Evolutionary conservation across 805 yeast genomes (phyloP).

Genomic region (Wickerhamiella australiensis): DNA sequence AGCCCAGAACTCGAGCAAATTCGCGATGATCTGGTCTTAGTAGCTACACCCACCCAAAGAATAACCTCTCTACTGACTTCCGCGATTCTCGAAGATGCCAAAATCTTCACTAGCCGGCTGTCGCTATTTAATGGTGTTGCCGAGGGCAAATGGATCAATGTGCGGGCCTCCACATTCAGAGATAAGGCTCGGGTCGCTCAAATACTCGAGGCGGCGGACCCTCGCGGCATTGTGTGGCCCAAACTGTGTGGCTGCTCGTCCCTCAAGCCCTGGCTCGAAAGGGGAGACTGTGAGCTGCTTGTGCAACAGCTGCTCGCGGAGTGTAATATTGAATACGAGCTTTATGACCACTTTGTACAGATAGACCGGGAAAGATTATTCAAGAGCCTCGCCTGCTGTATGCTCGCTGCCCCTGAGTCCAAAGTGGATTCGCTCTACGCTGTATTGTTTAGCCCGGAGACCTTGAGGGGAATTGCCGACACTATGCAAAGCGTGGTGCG

Average conservation of each 20-base stretch:
- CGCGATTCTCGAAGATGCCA: slow-evolving; percentile 14
- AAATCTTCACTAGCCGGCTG: slow-evolving; percentile 1
- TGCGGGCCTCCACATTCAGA: slow-evolving; percentile 9
- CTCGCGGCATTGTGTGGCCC: slow-evolving; percentile 6
- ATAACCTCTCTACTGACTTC: slow-evolving; percentile 4
- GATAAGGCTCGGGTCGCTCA: slow-evolving; percentile 8
- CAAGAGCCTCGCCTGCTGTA: slow-evolving; percentile 4
- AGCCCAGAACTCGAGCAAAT: slow-evolving; percentile 7
- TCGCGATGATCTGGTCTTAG: slow-evolving; percentile 5
- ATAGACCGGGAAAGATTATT: slow-evolving; percentile 1
- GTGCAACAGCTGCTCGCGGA: background rate
- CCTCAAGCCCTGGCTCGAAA: background rate
- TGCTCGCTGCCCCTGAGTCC: background rate
- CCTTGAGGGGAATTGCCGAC: slow-evolving; percentile 2
- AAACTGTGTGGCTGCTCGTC: background rate
- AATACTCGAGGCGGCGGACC: slow-evolving; percentile 12
- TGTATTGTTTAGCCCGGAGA: slow-evolving; percentile 13
- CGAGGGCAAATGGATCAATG: slow-evolving; percentile 6
- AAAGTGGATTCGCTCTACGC: slow-evolving; percentile 3
- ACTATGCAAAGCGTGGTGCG: slow-evolving; percentile 1
- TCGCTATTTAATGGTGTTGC: slow-evolving; percentile 9
- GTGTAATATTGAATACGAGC: slow-evolving; percentile 7
- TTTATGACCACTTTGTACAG: slow-evolving; percentile 4
- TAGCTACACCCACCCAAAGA: background rate
- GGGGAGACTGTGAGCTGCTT: slow-evolving; percentile 7